Evolutionary conservation across 2,329 filamentous ascomycete species (phyloP).

Genomic region (Bipolaris zeicola): DNA sequence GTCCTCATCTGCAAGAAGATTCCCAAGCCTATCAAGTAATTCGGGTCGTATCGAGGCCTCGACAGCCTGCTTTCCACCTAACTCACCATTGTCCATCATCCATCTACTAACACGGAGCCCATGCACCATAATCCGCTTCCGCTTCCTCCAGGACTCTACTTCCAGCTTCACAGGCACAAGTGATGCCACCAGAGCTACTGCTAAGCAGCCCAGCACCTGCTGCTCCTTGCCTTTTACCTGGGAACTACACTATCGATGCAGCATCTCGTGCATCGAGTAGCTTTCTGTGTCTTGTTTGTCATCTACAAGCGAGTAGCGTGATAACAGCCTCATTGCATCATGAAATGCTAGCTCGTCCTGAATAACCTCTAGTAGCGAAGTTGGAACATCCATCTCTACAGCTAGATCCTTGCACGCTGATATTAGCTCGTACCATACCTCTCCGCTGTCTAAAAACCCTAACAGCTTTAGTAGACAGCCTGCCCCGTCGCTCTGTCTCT

Average conservation of each 20-base stretch:
- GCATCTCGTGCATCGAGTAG: conserved; percentile 22
- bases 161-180: conserved; percentile 12
- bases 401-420: conserved; percentile 7
- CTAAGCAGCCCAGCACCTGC: conserved; percentile 12
- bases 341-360: conserved; percentile 21
- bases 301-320: conserved; percentile 27
- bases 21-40: conserved; percentile 7
- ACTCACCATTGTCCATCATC: neutral
- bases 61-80: neutral
- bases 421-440: conserved; percentile 33
- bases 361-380: conserved; percentile 12
- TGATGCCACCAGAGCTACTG: conserved; percentile 15
- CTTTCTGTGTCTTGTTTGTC: conserved; percentile 14
- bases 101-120: conserved; percentile 11
- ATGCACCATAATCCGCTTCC: conserved; percentile 16
- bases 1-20: conserved; percentile 4
- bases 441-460: conserved; percentile 26
- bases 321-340: conserved; percentile 21
- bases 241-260: conserved; percentile 18
- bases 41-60: neutral
- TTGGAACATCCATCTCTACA: conserved; percentile 2
- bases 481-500: conserved; percentile 20
- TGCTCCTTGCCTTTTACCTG: conserved; percentile 6
- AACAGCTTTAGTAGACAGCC: conserved; percentile 32
- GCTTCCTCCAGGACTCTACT: conserved; percentile 14